Base-by-base conservation (phyloP, 768 basidiomycete genomes). In the Phylloporus scabripes region DNA sequence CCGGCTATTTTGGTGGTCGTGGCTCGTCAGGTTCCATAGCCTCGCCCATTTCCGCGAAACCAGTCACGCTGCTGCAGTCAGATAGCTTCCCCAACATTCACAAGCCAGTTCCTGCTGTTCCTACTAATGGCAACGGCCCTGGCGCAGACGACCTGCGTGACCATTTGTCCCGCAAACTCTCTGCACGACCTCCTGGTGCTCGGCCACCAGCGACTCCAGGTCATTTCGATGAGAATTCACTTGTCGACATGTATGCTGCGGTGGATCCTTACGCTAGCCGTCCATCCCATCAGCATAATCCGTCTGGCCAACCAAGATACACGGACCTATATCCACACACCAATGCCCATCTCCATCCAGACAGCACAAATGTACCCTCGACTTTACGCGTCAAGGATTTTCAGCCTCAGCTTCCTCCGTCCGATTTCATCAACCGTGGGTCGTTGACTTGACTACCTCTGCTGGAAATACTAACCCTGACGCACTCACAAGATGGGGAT, bases 81-180 rank as follows among this genome's bases (percentile, higher is more conserved):
- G 65, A 67, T 20, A 8, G 46, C 14, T 15, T 17, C 4, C 54
- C 57, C 1, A 67, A 65, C 28, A 34, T 68, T 14, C 53, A 65
- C 53, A 67, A 67, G 47, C 65, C 65, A 11, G 65, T 67, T 4
- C 65, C 65, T 7, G 57, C 65, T 2, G 55, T 67, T 9, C 65
- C 65, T 1, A 28, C 45, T 6, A 60, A 60, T n/a, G 54, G 54
- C 9, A 45, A 47, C 6, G 20, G 33, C 12, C 40, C 45, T 17
- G 48, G 40, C 4, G 20, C 29, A 4, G 64, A 62, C 15, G 61
- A 65, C 37, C 36, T 56, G 32, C 64, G 54, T 34, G 59, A 60
- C 34, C 51, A 53, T 7, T 18, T 63, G 2, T 33, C 45, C 8
- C 60, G 53, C 2, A 63, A 54, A 43, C 4, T 59, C 20, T 67